Percentiles rank a stretch among this genome's conserved stretches.
phyloP scores from a whole-genome alignment of 2,329 filamentous ascomycete genomes.

The Botrytis tulipae region DNA sequence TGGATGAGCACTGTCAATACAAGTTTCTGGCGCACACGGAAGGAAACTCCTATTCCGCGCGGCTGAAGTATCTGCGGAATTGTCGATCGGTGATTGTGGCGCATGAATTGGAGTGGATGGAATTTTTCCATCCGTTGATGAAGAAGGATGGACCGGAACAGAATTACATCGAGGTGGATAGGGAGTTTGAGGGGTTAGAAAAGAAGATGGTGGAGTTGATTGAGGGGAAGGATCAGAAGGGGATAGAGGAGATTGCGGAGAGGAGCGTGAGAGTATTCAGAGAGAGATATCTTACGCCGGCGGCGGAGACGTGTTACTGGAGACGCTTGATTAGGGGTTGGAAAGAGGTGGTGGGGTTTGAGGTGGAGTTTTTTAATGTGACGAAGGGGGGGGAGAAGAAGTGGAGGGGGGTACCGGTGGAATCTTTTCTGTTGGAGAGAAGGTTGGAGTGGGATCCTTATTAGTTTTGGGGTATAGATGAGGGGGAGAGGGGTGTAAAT shows the following conservation, averaged over 20 bases:
- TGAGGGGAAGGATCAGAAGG: conserved; percentile 34
- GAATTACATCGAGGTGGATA: conserved; percentile 17
- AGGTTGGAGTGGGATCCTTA: conserved; percentile 20
- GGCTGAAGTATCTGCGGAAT: conserved; percentile 16
- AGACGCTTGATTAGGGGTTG: conserved; percentile 48
- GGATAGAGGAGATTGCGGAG: conserved; percentile 35
- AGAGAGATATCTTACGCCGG: conserved; percentile 48
- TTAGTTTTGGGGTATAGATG: not conserved
- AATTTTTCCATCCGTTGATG: conserved; percentile 20
- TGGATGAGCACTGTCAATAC: conserved; percentile 18
- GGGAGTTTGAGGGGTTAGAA: conserved; percentile 43
- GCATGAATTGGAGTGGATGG: conserved; percentile 19
- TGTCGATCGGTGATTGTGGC: conserved; percentile 16
- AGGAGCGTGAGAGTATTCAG: conserved; percentile 31
- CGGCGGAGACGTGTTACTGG: conserved; percentile 54
- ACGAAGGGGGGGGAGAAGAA: not conserved
- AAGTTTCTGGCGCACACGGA: conserved; percentile 19
- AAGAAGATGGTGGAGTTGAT: conserved; percentile 42
- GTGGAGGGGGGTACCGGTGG: conserved; percentile 13
- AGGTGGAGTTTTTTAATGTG: conserved; percentile 16
- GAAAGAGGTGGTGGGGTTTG: conserved; percentile 34
- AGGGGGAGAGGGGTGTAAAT: not conserved
- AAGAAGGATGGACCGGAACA: conserved; percentile 47
- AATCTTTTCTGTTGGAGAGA: conserved; percentile 19
- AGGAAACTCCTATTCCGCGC: conserved; percentile 4